phyloP scores from a whole-genome alignment of 805 yeast species.

The Grigorovia transvaalensis region DNA sequence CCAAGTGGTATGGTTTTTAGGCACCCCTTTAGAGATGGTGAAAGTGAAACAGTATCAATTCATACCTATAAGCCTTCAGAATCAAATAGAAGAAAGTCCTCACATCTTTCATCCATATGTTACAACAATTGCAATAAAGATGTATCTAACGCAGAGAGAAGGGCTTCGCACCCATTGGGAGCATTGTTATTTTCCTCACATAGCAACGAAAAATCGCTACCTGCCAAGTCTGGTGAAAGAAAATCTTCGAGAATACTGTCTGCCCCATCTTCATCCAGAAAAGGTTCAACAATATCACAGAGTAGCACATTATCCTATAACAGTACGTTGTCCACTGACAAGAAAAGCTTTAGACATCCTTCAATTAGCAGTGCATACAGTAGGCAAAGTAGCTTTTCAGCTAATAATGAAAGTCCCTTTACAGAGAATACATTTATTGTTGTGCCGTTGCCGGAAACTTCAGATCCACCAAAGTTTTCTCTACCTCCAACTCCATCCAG shows the following conservation, averaged over 20 bases:
- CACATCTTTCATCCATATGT: neutral
- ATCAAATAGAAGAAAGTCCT: constrained; percentile 1
- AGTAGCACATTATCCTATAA: constrained; percentile 1
- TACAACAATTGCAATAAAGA: no score
- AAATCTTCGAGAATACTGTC: constrained; percentile 5
- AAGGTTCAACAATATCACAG: constrained; percentile 31
- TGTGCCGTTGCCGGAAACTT: constrained; percentile 41
- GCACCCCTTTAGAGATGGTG: constrained; percentile 38
- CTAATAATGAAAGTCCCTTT: constrained; percentile 18
- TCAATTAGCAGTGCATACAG: neutral
- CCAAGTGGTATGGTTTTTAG: constrained; percentile 38
- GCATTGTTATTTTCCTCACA: neutral
- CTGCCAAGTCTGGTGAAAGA: constrained; percentile 4
- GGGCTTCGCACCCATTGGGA: constrained; percentile 5
- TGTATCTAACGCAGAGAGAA: neutral
- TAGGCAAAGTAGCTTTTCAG: constrained; percentile 1
- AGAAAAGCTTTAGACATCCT: constrained; percentile 14
- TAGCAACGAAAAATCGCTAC: neutral
- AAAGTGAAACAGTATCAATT: neutral
- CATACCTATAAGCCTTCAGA: neutral
- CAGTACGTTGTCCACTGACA: constrained; percentile 15
- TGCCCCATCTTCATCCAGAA: constrained; percentile 26
- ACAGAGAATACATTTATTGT: constrained; percentile 17
- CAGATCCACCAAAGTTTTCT: constrained; percentile 47
- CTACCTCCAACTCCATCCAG: constrained; percentile 27